Evolutionary conservation across 306 rosid species (phyloP).

Genomic region (Ochetophila trinervis): DNA sequence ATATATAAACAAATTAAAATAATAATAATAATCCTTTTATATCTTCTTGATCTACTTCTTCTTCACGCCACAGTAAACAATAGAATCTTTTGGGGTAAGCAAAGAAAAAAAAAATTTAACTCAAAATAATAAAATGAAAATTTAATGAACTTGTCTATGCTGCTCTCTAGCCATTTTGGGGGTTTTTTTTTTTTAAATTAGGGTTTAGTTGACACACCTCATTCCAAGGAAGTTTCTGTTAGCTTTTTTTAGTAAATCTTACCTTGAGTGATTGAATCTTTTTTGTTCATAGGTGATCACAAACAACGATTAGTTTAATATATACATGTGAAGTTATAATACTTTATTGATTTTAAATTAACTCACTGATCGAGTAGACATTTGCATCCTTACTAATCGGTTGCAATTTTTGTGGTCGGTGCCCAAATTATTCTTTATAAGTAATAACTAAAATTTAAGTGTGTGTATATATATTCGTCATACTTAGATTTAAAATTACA

Average conservation of each 20-base stretch:
- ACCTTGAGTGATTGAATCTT: conserved; percentile 39
- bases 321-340: no score
- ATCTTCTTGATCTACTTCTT: conserved; percentile 13
- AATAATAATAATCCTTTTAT: not conserved
- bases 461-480: no score
- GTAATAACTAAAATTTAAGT: no score
- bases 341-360: not conserved
- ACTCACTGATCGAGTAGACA: no score
- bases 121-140: conserved; percentile 11
- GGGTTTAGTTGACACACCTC: conserved; percentile 42
- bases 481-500: no score
- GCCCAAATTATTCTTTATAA: no score
- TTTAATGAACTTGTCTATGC: not conserved
- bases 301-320: conserved; percentile 2
- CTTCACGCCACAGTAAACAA: conserved; percentile 5
- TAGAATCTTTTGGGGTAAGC: conserved; percentile 35
- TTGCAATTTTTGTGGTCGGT: no score
- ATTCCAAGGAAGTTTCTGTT: conserved; percentile 58
- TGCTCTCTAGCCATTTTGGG: conserved; percentile 25
- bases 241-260: conserved; percentile 18
- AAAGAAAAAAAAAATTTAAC: conserved; percentile 6
- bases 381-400: no score
- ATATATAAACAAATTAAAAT: conserved; percentile 16
- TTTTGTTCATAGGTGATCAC: conserved; percentile 38
- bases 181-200: not conserved